phyloP scores from a whole-genome alignment of 2,329 filamentous ascomycete genomes.

The Ophiostoma himal-ulmi region DNA sequence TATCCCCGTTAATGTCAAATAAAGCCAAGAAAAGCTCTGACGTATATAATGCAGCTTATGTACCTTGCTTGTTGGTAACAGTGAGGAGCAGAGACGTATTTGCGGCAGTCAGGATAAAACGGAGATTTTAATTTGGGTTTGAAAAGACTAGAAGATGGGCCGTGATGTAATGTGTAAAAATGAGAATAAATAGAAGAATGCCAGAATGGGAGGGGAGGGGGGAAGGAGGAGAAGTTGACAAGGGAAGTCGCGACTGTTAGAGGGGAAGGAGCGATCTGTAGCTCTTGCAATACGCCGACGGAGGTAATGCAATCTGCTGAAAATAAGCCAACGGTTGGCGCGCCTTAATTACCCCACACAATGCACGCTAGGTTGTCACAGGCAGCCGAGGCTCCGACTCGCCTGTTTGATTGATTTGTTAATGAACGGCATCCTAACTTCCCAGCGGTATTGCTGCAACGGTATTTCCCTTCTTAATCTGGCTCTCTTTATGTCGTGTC shows the following conservation, averaged over 20 bases:
- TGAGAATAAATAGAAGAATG: neutral
- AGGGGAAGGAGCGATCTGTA: neutral
- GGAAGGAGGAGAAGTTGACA: neutral
- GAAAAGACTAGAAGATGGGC: neutral
- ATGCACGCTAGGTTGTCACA: neutral
- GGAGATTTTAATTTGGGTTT: neutral
- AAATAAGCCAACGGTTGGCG: neutral
- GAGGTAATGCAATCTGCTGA: neutral
- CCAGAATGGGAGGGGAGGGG: neutral
- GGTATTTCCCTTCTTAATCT: neutral
- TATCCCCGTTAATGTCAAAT: neutral
- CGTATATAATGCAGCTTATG: neutral
- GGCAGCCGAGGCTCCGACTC: slow-evolving; percentile 6
- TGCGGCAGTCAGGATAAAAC: neutral
- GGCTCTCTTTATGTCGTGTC: neutral
- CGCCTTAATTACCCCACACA: slow-evolving; percentile 7
- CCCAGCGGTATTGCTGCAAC: neutral
- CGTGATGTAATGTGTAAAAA: slow-evolving; percentile 12
- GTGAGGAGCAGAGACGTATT: neutral
- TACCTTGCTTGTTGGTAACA: neutral
- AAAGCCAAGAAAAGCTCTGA: neutral
- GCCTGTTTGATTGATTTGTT: neutral
- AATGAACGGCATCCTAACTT: neutral
- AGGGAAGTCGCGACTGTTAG: neutral
- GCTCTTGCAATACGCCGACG: neutral